Conservation (phyloP, 306 rosid genomes). For the Vicia villosa region DNA sequence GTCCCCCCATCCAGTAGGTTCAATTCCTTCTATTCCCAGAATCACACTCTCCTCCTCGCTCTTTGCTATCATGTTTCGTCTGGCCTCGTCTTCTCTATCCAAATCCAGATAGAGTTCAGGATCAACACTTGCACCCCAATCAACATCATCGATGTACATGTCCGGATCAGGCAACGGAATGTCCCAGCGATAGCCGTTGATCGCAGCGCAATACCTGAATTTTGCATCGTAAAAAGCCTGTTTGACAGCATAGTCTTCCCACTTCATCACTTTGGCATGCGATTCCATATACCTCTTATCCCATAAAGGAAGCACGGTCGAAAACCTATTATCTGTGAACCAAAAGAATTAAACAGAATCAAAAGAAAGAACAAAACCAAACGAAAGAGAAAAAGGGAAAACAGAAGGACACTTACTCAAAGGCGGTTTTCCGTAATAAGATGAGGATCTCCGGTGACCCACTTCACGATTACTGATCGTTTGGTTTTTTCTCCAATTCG, state of each 20-base stretch:
- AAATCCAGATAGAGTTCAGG: constrained; percentile 64
- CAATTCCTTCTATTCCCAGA: constrained; percentile 44
- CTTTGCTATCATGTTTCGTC: neutral
- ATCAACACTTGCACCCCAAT: constrained; percentile 63
- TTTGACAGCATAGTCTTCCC: constrained; percentile 82
- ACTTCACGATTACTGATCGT: constrained; percentile 45
- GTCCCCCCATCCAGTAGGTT: constrained; percentile 2
- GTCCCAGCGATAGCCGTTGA: constrained; percentile 50
- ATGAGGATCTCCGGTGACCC: constrained; percentile 43
- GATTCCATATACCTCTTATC: constrained; percentile 55
- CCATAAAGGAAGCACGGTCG: no score
- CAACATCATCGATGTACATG: constrained; percentile 57
- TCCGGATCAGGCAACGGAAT: constrained; percentile 70
- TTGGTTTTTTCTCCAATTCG: constrained; percentile 60
- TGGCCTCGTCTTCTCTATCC: constrained; percentile 50
- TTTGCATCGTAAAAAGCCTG: constrained; percentile 84
- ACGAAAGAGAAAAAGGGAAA: neutral
- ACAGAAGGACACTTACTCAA: constrained; percentile 43
- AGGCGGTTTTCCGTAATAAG: constrained; percentile 57
- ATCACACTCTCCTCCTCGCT: constrained; percentile 34
- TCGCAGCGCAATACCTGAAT: constrained; percentile 58
- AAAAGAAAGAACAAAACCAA: constrained; percentile 1
- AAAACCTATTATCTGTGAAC: constrained; percentile 46
- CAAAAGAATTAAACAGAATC: constrained; percentile 9
- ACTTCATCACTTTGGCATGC: constrained; percentile 49